Evolutionary conservation across 2,329 filamentous ascomycete genomes (phyloP).

Genomic region (Leptographium galeiforme): DNA sequence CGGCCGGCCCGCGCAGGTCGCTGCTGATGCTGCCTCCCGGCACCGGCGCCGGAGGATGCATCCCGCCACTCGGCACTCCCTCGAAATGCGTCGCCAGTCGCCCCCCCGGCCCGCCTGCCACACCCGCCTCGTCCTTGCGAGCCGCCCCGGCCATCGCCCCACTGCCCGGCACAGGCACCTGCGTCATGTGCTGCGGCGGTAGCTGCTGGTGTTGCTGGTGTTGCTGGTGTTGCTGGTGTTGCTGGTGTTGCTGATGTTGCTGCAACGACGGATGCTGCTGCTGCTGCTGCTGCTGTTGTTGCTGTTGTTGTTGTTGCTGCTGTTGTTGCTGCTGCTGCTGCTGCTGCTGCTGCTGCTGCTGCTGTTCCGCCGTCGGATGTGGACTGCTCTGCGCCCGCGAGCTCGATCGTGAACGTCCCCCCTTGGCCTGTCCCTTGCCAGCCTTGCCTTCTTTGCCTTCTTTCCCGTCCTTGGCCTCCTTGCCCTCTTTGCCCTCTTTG

Average conservation of each 20-base stretch:
- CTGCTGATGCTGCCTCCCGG: background rate
- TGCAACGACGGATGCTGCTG: too few relatives aligned
- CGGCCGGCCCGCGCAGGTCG: background rate
- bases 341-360: background rate
- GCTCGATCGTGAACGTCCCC: slow-evolving; percentile 38
- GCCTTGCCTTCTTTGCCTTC: slow-evolving; percentile 18
- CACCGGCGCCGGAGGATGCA: background rate
- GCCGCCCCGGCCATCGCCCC: background rate
- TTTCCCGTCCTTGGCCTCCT: slow-evolving; percentile 17
- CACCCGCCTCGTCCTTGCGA: background rate
- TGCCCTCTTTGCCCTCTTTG: slow-evolving; percentile 28
- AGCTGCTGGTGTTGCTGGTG: background rate
- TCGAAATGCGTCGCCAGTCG: slow-evolving; percentile 32
- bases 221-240: background rate
- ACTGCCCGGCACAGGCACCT: too few relatives aligned
- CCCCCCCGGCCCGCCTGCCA: slow-evolving; percentile 1
- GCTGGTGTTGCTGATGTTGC: background rate
- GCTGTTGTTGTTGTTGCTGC: background rate
- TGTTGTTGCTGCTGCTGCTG: background rate
- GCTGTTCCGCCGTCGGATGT: slow-evolving; percentile 1
- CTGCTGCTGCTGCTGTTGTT: background rate
- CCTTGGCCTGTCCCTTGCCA: slow-evolving; percentile 14
- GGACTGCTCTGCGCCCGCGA: slow-evolving; percentile 27
- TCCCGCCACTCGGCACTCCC: slow-evolving; percentile 4
- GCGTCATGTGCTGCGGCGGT: too few relatives aligned